Evolutionary conservation across 2,329 filamentous ascomycete genomes (phyloP), one percentile per base, ranked within the genome.

Genomic region (Sporothrix dimorphospora): DNA sequence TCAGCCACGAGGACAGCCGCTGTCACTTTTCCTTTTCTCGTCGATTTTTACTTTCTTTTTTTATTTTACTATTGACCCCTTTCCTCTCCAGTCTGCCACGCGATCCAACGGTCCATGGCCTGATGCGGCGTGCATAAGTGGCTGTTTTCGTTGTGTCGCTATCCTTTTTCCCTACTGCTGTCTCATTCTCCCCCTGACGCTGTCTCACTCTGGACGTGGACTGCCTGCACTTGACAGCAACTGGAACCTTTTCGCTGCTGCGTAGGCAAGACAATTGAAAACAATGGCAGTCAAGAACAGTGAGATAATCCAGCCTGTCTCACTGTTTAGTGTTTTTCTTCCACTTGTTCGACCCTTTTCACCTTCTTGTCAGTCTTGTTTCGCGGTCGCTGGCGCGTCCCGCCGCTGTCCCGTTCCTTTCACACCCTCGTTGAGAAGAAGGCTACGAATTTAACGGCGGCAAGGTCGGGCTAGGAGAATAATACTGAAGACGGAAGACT

Each of bases 391-490:
- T 69, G 65, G 66, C 66, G 24, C 47, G 49, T 57, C 66, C 66
- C 66, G 66, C 7, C n/a, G 47, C 65, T 40, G 30, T 30, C 47
- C 47, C 24, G 45, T 38, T 49, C 49, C 34, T 59, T 59, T 47
- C 40, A 40, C 63, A 67, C 63, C 63, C 27, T 27, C 34, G 1
- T 16, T 8, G 4, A 6, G 27, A 8, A 1, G 21, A 38, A 4
- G 7, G n/a, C n/a, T 49, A 7, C 16, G 6, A 11, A 49, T 21
- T 47, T 16, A 19, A n/a, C 59, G 67, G 38, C 68, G 68, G 68
- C 53, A 61, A 70, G 38, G 19, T 45, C 51, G 51, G 51, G 24
- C 47, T 59, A 71, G 30, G 69, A 53, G 27, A 53, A 71, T 51
- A 63, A 63, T 40, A n/a, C 45, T 14, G 14, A 65, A 61, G 30